Conservation (phyloP, 2,329 filamentous ascomycete species). For the Alternaria dauci region DNA sequence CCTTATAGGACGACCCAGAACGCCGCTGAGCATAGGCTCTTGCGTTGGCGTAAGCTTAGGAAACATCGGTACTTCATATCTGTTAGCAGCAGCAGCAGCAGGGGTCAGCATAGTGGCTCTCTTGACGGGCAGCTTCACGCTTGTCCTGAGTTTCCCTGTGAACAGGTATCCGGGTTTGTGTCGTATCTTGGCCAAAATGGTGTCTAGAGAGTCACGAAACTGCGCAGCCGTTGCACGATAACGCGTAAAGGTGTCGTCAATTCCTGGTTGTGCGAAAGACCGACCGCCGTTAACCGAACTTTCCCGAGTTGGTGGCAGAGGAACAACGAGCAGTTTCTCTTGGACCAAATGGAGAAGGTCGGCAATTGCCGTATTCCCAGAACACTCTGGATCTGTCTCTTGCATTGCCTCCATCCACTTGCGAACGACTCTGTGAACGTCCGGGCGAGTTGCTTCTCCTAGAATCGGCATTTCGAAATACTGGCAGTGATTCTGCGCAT, state of each 20-base stretch:
- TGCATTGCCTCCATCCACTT: conserved; percentile 20
- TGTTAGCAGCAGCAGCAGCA: neutral
- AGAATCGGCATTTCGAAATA: conserved; percentile 6
- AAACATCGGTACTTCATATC: too few relatives aligned
- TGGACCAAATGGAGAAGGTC: too few relatives aligned
- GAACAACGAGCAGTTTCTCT: too few relatives aligned
- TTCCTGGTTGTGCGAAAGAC: neutral
- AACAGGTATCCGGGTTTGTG: conserved; percentile 5
- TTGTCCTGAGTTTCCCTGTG: conserved; percentile 9
- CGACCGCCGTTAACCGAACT: conserved; percentile 7
- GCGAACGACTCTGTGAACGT: conserved; percentile 6
- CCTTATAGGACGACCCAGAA: neutral
- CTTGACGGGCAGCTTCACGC: conserved; percentile 3
- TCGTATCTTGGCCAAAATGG: conserved; percentile 7
- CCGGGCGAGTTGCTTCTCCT: neutral
- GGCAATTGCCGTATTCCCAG: too few relatives aligned
- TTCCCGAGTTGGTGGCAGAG: conserved; percentile 9
- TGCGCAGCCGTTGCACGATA: conserved; percentile 24
- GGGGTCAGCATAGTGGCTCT: neutral
- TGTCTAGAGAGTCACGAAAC: conserved; percentile 19
- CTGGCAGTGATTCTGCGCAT: conserved; percentile 6
- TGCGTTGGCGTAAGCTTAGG: too few relatives aligned
- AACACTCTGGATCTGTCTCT: conserved; percentile 6
- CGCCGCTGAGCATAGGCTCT: conserved; percentile 2
- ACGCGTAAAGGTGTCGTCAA: neutral